Base-by-base conservation (phyloP, 2,329 filamentous ascomycete species). In the Gaeumannomyces tritici region DNA sequence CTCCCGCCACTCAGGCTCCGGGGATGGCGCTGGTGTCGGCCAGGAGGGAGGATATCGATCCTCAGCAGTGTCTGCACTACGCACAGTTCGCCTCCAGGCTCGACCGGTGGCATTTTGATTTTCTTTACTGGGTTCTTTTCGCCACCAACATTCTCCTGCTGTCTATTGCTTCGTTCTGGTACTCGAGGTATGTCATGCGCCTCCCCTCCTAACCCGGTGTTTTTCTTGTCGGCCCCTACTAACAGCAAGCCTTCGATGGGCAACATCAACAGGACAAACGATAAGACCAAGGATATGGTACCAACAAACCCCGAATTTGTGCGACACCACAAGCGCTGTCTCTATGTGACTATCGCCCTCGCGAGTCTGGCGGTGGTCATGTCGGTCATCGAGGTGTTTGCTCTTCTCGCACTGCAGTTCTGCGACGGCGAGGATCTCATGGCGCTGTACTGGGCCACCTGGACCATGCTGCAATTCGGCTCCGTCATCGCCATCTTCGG, bases 351-450 rank as follows among this genome's bases (percentile, higher is more conserved):
- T 62, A 65, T 77, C 13, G 68, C 69, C 7, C 81, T 81, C 65
- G 78, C 83, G 26, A 51, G 73, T 4, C 61, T 80, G 0, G 77
- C 80, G 0, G 73, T 78, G 4, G 71, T 72, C 35, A 72, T 79
- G 15, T 74, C 83, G 31, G 72, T 84, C 61, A 76, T 86, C 71
- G 83, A 86, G 69, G 80, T 80, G 18, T 86, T 80, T 63, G 73
- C 75, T 13, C 76, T 84, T 24, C 67, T 84, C 62, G 80, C 80
- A 0, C 70, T 84, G 5, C 80, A 86, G 66, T 86, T 83, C 66
- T 86, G 83, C 65, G 81, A 83, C 51, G 83, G 82, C 12, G 83
- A 86, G 66, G 80, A 85, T 66, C 76, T 86, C 62, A 84, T 85
- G 73, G 77, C 79, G 1, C 72, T 86, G 0, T 85, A 84, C 70